Percentiles rank a stretch among this genome's conserved stretches.
Evolutionary conservation across 768 basidiomycete species (phyloP).

Genomic region (Leccinum subgranulosum): DNA sequence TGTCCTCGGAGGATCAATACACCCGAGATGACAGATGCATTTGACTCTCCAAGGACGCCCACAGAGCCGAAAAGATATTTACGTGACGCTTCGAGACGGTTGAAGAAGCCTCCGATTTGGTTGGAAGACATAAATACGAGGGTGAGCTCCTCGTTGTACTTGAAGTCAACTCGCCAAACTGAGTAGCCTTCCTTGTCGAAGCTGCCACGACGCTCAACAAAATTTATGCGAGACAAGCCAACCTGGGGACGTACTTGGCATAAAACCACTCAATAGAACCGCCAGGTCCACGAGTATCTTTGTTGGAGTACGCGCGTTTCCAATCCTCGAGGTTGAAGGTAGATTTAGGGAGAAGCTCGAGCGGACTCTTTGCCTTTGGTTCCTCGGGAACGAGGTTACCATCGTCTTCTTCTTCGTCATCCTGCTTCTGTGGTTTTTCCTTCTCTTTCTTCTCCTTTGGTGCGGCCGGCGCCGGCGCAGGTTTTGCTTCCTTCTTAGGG

Average conservation of each 20-base stretch:
- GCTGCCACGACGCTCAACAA: conserved; percentile 39
- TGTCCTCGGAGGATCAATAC: conserved; percentile 80
- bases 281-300: conserved; percentile 82
- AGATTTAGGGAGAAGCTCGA: conserved; percentile 87
- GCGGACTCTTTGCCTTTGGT: conserved; percentile 93
- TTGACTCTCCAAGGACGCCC: conserved; percentile 81
- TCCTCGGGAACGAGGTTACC: conserved; percentile 69
- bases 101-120: conserved; percentile 94
- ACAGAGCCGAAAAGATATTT: conserved; percentile 95
- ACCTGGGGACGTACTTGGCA: conserved; percentile 60
- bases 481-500: conserved; percentile 66
- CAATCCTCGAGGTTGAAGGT: conserved; percentile 91
- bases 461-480: conserved; percentile 38
- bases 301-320: conserved; percentile 98
- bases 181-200: conserved; percentile 90
- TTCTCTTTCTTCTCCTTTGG: conserved; percentile 62
- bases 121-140: conserved; percentile 93
- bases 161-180: conserved; percentile 90
- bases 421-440: conserved; percentile 55
- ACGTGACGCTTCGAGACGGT: conserved; percentile 94
- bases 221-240: background rate
- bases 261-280: conserved; percentile 97
- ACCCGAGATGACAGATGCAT: conserved; percentile 81
- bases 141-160: conserved; percentile 93
- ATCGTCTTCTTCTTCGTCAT: conserved; percentile 72